Evolutionary conservation across 306 rosid genomes (phyloP).

Genomic region (Amphicarpaea edgeworthii): DNA sequence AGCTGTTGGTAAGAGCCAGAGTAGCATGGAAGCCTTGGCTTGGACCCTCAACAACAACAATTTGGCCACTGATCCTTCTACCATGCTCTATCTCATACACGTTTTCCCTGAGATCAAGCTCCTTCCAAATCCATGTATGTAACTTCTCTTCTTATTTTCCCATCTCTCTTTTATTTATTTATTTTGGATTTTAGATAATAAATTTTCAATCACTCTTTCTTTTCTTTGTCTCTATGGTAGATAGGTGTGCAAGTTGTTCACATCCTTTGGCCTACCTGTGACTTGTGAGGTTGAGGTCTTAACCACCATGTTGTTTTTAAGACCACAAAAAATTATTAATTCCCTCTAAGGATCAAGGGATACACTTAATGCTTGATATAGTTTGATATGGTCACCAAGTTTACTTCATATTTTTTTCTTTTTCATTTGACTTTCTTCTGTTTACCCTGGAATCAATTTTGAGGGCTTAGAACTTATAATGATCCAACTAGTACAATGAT

Average conservation of each 20-base stretch:
- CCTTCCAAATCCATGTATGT: slow-evolving; percentile 84
- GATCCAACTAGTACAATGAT: slow-evolving; percentile 8
- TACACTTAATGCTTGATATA: neutral
- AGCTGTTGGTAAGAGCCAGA: slow-evolving; percentile 43
- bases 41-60: slow-evolving; percentile 70
- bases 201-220: neutral
- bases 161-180: neutral
- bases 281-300: slow-evolving; percentile 41
- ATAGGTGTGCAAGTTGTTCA: slow-evolving; percentile 34
- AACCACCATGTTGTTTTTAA: slow-evolving; percentile 27
- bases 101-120: slow-evolving; percentile 67
- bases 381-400: neutral
- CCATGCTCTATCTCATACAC: slow-evolving; percentile 66
- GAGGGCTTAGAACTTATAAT: slow-evolving; percentile 10
- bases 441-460: slow-evolving; percentile 23
- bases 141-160: slow-evolving; percentile 38
- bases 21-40: slow-evolving; percentile 68
- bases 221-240: slow-evolving; percentile 5
- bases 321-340: slow-evolving; percentile 15
- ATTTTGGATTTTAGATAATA: neutral
- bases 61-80: slow-evolving; percentile 50
- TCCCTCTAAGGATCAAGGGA: neutral
- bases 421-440: neutral
- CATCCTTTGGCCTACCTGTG: slow-evolving; percentile 29
- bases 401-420: neutral